Base-by-base conservation (phyloP, 208 protist genomes). In the Leishmania arabica region DNA sequence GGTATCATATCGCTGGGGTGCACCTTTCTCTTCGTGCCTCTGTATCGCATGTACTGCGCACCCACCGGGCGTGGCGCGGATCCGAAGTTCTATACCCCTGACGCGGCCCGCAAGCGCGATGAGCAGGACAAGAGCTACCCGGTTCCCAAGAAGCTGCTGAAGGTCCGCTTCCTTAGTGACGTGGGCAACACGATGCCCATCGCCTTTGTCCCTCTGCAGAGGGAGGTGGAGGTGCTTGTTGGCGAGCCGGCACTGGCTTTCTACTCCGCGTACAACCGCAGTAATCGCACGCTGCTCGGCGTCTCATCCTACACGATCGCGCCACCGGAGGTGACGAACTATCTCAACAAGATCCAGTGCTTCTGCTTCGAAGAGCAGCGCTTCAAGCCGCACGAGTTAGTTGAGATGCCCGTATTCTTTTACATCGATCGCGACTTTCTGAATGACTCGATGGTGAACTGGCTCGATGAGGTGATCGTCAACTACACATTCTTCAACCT, bases 311-410 rank as follows among this genome's bases (percentile, higher is more conserved):
- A 98, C 90, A 98, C 92, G 31, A 96, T 98, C 80, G 90, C 92
- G 17, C 95, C 95, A 34, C 85, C 91, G 2, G 92, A 97, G 91
- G 97, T 97, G 51, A 98, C 95, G 53, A 92, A 93, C 76, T 99
- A 99, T 87, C 95, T 99, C 68, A 99, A 99, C 82, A 99, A 99
- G 87, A 99, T 99, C 84, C 98, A 99, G 91, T 99, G 98, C 87
- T 99, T 99, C 82, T 99, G 97, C 86, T 99, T 99, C 64, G 96
- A 99, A 84, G 97, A 99, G 89, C 97, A 99, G 87, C 95, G 97
- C 31, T 95, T 99, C 79, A 98, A 98, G 83, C 95, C 98, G 51
- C 89, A 98, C 78, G 97, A 99, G 91, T 84, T 98, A 54, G 95
- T 99, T 0, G 97, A 99, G 87, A 98, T 99, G 96, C 98, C 98